Percentiles rank a stretch among this genome's conserved stretches.
These are phyloP conservation scores for Colletotrichum plurivorum DNA, from an alignment of 2,329 filamentous ascomycete genomes.

Conservation along the genomic window DNA sequence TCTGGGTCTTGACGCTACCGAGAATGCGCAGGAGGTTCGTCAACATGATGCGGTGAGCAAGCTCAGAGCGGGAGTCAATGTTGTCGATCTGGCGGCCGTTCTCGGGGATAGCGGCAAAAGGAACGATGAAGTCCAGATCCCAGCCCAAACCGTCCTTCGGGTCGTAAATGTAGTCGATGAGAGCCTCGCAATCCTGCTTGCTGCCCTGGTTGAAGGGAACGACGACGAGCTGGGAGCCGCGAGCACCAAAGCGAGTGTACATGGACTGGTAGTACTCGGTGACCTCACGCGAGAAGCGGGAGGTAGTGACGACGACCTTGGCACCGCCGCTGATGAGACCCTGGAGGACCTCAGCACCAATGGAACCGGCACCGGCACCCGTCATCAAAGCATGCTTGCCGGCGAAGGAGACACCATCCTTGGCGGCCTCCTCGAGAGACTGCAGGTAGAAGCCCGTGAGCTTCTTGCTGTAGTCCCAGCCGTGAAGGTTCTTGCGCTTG, in stretches of 20 bases:
- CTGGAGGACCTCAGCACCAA: constrained; percentile 96
- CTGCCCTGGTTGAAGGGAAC: constrained; percentile 99
- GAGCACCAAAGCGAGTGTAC: constrained; percentile 94
- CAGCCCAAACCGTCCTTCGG: constrained; percentile 96
- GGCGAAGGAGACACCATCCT: constrained; percentile 89
- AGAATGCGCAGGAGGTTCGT: constrained; percentile 95
- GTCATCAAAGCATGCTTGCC: constrained; percentile 99
- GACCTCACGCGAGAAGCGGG: constrained; percentile 94
- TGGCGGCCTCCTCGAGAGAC: constrained; percentile 90
- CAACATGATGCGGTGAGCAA: constrained; percentile 98
- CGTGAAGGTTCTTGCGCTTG: constrained; percentile 92
- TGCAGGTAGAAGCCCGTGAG: constrained; percentile 94
- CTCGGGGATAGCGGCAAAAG: constrained; percentile 97
- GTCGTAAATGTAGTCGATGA: constrained; percentile 97
- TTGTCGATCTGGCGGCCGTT: constrained; percentile 95
- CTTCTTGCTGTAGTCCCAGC: constrained; percentile 99
- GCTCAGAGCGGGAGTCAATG: constrained; percentile 97
- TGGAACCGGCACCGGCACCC: constrained; percentile 96
- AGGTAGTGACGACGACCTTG: constrained; percentile 96
- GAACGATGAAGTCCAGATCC: constrained; percentile 96
- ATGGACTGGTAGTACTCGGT: constrained; percentile 99
- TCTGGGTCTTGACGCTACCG: constrained; percentile 91
- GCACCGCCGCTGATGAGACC: constrained; percentile 96
- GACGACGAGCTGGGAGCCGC: constrained; percentile 95
- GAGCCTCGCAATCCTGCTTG: constrained; percentile 95